Conservation (phyloP, 2,329 filamentous ascomycete species). For the Chaetomium sp. region DNA sequence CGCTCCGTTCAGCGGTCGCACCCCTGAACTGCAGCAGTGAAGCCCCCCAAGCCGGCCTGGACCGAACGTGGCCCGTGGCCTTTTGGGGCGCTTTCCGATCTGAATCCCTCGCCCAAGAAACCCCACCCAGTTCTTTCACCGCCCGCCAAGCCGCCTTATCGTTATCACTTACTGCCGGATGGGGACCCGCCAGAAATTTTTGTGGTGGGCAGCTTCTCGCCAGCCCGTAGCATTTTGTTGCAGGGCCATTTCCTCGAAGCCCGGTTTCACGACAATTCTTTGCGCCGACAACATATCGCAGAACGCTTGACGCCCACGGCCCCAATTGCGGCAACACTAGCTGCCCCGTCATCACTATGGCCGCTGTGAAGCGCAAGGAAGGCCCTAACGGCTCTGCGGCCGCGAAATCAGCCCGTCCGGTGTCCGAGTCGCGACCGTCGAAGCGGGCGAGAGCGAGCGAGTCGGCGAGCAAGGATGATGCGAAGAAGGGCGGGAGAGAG, state of each 20-base stretch:
- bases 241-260: conserved; percentile 8
- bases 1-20: not conserved
- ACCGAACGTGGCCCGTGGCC: not conserved
- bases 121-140: conserved; percentile 12
- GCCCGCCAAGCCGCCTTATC: conserved; percentile 20
- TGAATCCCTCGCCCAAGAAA: not conserved
- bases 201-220: conserved; percentile 15
- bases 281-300: not conserved
- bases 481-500: conserved; percentile 22
- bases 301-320: not conserved
- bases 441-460: conserved; percentile 40
- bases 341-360: conserved; percentile 37
- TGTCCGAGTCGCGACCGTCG: conserved; percentile 41
- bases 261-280: not conserved
- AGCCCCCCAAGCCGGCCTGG: not conserved
- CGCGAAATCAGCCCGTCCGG: conserved; percentile 42
- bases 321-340: conserved; percentile 17
- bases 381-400: conserved; percentile 46
- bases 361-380: conserved; percentile 52
- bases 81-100: not conserved
- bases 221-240: too few species aligned
- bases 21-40: not conserved
- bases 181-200: conserved; percentile 23
- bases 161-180: conserved; percentile 21
- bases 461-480: conserved; percentile 30